Evolutionary conservation across 495 filamentous ascomycete genomes (phyloP), one percentile per base, ranked within the genome.

Genomic region (Extremus antarcticus): DNA sequence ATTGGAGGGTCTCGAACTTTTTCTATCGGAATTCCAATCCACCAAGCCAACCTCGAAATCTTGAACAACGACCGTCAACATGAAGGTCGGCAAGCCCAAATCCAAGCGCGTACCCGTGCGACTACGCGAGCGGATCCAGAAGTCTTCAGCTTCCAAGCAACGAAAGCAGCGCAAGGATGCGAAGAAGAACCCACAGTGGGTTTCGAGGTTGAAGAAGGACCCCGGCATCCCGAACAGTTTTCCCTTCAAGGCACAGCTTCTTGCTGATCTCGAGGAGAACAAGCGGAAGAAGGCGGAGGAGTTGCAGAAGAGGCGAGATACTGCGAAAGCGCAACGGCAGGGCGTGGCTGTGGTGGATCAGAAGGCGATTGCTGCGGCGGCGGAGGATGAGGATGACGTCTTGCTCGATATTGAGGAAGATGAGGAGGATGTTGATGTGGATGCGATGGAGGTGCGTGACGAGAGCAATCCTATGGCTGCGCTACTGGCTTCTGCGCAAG

Each of bases 211-310:
- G 55, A 96, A 94, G 80, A 97, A 97, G 72, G 91, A 95, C 67
- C 89, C 90, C 38, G 91, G 91, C 54, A 96, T 98, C 50, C 92
- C 92, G 48, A 98, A 95, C 66, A 78, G 95, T 23, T 98, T 95
- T 73, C 92, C 92, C 13, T 95, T 90, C 78, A 98, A 98, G 73
- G 94, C 96, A 65, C 88, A 85, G 73, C 78, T 98, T 19, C 77
- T 98, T 43, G 80, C 87, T 24, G 88, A 98, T 68, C 94, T 98
- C 61, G 94, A 98, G 72, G 87, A 95, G 67, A 82, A 78, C 55
- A 84, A 82, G 70, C 75, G 83, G 29, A 64, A 78, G 67, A 96
- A 90, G 73, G 79, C 78, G 51, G 92, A 95, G 67, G 89, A 95
- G 60, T 76, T 76, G 61, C 73, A 76, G 61, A 78, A 78, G 53